phyloP scores from a whole-genome alignment of 805 yeast species.

The Sugiyamaella smithiae region DNA sequence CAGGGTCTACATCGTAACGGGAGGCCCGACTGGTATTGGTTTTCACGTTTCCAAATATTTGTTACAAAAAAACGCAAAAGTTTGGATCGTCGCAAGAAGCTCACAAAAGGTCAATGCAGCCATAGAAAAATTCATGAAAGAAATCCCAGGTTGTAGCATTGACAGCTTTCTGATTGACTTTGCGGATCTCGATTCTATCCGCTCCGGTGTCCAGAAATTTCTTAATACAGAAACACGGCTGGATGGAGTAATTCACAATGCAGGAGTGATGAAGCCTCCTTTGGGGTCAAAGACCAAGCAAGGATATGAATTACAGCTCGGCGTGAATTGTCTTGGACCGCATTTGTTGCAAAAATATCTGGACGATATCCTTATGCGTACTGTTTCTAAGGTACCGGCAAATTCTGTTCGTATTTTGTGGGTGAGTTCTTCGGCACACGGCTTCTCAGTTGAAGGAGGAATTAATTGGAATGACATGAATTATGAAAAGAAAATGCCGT shows the following conservation, averaged over 20 bases:
- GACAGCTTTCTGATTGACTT: constrained; percentile 21
- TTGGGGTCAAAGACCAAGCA: constrained; percentile 35
- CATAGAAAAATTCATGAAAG: constrained; percentile 30
- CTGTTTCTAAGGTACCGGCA: constrained; percentile 31
- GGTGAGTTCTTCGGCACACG: constrained; percentile 42
- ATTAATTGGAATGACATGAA: constrained; percentile 38
- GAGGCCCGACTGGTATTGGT: constrained; percentile 39
- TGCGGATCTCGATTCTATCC: constrained; percentile 43
- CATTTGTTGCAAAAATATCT: constrained; percentile 42
- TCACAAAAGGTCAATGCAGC: constrained; percentile 34
- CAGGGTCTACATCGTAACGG: constrained; percentile 36
- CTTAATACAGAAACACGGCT: constrained; percentile 29
- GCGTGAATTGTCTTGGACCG: constrained; percentile 47
- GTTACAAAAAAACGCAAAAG: constrained; percentile 34
- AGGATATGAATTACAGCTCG: constrained; percentile 48
- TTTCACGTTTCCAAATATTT: constrained; percentile 35
- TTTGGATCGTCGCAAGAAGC: constrained; percentile 39
- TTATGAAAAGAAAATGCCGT: constrained; percentile 17
- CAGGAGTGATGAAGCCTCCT: constrained; percentile 45
- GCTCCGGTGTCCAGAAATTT: constrained; percentile 37
- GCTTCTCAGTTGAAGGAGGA: constrained; percentile 33
- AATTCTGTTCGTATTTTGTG: constrained; percentile 31
- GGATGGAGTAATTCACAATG: constrained; percentile 43
- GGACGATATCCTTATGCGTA: constrained; percentile 37
- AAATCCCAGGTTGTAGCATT: constrained; percentile 24